Evolutionary conservation across 352 stramenopile species (phyloP).

Genomic region (Globisporangium takayamanum): DNA sequence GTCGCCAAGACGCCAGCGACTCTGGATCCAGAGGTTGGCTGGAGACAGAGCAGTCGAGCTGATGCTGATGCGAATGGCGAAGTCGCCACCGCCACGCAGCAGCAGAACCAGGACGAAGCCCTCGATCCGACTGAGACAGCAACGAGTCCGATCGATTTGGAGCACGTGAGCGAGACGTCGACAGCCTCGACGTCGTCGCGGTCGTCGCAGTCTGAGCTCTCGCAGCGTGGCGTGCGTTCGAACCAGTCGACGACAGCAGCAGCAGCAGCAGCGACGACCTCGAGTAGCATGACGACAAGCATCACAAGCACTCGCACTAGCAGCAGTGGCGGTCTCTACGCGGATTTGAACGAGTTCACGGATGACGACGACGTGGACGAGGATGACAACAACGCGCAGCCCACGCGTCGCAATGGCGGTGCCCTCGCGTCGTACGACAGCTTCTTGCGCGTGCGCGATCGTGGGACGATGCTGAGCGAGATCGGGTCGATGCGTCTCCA

Average conservation of each 20-base stretch:
- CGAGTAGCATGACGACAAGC: not conserved
- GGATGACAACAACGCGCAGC: slow-evolving; percentile 14
- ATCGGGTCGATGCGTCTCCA: slow-evolving; percentile 8
- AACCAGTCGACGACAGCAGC: slow-evolving; percentile 1
- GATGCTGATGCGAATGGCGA: not conserved
- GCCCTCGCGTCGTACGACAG: slow-evolving; percentile 16
- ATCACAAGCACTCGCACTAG: not conserved
- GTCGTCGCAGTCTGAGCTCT: not conserved
- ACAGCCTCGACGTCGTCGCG: slow-evolving; percentile 11
- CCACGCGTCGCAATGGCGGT: not conserved
- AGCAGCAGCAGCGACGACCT: not conserved
- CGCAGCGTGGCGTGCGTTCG: slow-evolving; percentile 4
- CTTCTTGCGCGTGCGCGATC: slow-evolving; percentile 23
- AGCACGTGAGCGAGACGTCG: slow-evolving; percentile 29
- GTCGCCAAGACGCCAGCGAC: not conserved
- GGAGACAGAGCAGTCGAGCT: not conserved
- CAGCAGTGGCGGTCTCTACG: not conserved
- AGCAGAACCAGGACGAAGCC: no score
- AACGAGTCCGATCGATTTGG: slow-evolving; percentile 18
- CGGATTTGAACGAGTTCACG: not conserved
- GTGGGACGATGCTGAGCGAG: slow-evolving; percentile 25
- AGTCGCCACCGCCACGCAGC: no score
- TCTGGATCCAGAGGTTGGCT: not conserved
- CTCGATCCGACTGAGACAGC: not conserved
- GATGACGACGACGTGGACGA: slow-evolving; percentile 4